A percentile compares a stretch with the other conserved stretches of the same genome.
Conservation (phyloP, 257 asterid species). For the Salvia miltiorrhiza region DNA sequence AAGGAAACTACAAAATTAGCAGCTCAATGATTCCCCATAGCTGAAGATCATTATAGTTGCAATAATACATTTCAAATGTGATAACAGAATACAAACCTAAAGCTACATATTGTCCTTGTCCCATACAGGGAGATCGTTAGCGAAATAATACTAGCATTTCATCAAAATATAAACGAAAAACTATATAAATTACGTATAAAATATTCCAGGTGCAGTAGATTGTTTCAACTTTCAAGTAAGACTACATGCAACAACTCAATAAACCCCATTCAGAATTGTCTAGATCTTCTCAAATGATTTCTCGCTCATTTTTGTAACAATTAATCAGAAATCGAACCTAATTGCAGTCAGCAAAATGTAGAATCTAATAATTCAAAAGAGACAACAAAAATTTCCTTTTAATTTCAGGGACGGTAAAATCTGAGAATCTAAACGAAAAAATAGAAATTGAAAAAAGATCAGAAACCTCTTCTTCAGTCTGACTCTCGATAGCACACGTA, state of each 20-base stretch:
- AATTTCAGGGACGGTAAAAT: background rate
- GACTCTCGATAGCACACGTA: conserved; percentile 44
- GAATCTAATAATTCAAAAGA: background rate
- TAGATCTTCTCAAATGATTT: background rate
- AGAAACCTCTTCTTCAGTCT: conserved; percentile 28
- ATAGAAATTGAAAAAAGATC: background rate
- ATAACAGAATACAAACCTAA: background rate
- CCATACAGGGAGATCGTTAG: too few relatives aligned
- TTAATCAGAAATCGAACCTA: background rate
- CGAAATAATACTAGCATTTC: too few relatives aligned
- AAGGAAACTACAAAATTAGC: too few relatives aligned
- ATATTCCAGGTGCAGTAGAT: too few relatives aligned
- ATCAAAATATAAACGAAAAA: too few relatives aligned
- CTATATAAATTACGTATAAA: too few relatives aligned
- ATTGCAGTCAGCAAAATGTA: background rate
- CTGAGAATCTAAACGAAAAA: background rate
- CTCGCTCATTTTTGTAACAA: background rate
- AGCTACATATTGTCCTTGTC: background rate
- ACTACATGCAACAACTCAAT: background rate
- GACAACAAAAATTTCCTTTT: background rate
- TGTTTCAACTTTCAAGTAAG: too few relatives aligned
- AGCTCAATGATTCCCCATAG: background rate
- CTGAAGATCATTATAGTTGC: background rate
- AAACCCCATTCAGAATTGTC: too few relatives aligned
- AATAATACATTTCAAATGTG: background rate